Evolutionary conservation across 225 moss, liverwort and hornwort species (phyloP).

Genomic region (Sphagnum contortum): DNA sequence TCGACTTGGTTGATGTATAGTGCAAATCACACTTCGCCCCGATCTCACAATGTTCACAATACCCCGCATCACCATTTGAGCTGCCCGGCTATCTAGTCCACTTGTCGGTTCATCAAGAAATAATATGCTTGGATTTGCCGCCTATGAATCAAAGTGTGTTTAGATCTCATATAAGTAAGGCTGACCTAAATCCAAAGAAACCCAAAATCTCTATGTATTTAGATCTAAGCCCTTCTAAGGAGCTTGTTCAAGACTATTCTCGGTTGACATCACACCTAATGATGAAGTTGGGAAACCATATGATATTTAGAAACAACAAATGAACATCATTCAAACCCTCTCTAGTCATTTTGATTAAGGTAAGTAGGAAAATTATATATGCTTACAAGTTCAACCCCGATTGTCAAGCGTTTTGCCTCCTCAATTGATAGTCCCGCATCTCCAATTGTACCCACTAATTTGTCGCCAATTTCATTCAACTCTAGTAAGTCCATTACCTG

Average conservation of each 20-base stretch:
- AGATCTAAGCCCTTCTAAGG: too few species aligned
- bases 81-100: slow-evolving; percentile 81
- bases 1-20: slow-evolving; percentile 90
- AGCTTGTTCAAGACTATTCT: too few species aligned
- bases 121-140: slow-evolving; percentile 76
- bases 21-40: slow-evolving; percentile 77
- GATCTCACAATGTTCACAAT: slow-evolving; percentile 58
- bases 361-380: not conserved
- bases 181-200: too few species aligned
- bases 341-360: too few species aligned
- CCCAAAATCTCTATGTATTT: too few species aligned
- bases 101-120: slow-evolving; percentile 90
- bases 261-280: too few species aligned
- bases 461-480: slow-evolving; percentile 52
- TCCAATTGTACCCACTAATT: slow-evolving; percentile 72
- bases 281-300: too few species aligned
- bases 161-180: not conserved
- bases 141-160: slow-evolving; percentile 17
- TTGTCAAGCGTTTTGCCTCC: slow-evolving; percentile 98
- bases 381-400: slow-evolving; percentile 82
- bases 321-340: too few species aligned
- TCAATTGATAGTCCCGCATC: slow-evolving; percentile 82
- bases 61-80: slow-evolving; percentile 74
- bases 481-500: slow-evolving; percentile 67
- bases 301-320: too few species aligned